Percentiles rank a stretch among this genome's conserved stretches.
phyloP scores from a whole-genome alignment of 23 red algal genomes.

The Agarophyton chilense region DNA sequence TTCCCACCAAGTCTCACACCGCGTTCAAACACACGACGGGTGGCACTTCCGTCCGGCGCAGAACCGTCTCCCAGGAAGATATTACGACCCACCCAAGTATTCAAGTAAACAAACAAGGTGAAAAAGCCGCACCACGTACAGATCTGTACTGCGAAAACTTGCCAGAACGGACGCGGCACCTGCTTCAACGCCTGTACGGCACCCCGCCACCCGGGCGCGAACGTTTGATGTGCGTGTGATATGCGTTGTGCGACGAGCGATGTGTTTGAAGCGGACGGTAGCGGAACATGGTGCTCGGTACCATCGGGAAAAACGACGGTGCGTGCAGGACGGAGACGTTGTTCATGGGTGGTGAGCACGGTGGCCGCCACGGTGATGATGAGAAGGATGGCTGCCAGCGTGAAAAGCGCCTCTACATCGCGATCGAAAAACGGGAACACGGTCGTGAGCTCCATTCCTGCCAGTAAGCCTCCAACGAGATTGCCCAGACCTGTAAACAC shows the following conservation, averaged over 20 bases:
- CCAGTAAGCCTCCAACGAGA: conserved; percentile 73
- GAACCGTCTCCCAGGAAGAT: conserved; percentile 74
- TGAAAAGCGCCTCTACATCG: conserved; percentile 79
- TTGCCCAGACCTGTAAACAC: conserved; percentile 84
- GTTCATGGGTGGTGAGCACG: conserved; percentile 48
- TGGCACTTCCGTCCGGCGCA: conserved; percentile 39
- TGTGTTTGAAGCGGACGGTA: not conserved
- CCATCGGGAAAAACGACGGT: not conserved
- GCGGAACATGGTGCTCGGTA: not conserved
- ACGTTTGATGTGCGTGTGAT: conserved; percentile 7
- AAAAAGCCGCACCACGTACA: conserved; percentile 97
- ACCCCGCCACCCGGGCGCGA: conserved; percentile 14
- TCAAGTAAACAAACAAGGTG: conserved; percentile 87
- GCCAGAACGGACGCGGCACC: conserved; percentile 86
- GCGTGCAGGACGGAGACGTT: conserved; percentile 22
- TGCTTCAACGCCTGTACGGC: conserved; percentile 15
- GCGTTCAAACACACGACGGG: conserved; percentile 67
- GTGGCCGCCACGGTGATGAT: conserved; percentile 45
- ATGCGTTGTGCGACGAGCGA: not conserved
- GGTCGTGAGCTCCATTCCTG: not conserved
- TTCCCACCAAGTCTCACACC: conserved; percentile 86
- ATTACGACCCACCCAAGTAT: conserved; percentile 90
- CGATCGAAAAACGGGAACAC: conserved; percentile 31
- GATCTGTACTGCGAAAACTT: conserved; percentile 83
- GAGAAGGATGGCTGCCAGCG: conserved; percentile 69